Evolutionary conservation across 441 rosid genomes (phyloP).

Genomic region (Arabidopsis lyrata): DNA sequence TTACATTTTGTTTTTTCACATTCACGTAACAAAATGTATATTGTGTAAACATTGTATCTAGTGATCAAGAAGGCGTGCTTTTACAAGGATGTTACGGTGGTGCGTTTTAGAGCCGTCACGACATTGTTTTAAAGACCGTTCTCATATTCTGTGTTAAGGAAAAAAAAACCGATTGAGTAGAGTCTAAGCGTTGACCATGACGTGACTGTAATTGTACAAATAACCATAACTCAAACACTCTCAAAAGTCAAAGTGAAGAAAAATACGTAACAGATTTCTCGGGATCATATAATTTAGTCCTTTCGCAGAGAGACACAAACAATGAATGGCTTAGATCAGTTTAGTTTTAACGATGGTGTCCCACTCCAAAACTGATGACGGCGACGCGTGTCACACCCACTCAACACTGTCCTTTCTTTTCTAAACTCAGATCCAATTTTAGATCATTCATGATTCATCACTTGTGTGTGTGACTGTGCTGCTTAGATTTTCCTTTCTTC

Average conservation of each 20-base stretch:
- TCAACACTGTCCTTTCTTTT: slow-evolving; percentile 19
- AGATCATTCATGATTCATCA: slow-evolving; percentile 14
- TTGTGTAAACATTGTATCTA: slow-evolving; percentile 26
- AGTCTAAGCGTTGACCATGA: slow-evolving; percentile 38
- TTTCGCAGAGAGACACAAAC: not conserved
- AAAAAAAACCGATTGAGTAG: slow-evolving; percentile 11
- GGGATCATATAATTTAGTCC: slow-evolving; percentile 31
- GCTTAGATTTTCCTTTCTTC: slow-evolving; percentile 23
- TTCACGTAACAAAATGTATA: not conserved
- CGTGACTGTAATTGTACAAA: slow-evolving; percentile 28
- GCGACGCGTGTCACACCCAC: slow-evolving; percentile 44
- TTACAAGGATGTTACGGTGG: slow-evolving; percentile 36
- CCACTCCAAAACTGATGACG: slow-evolving; percentile 16
- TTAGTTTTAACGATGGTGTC: slow-evolving; percentile 21
- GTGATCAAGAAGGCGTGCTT: slow-evolving; percentile 36
- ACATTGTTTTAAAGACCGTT: slow-evolving; percentile 35
- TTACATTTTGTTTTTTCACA: not conserved
- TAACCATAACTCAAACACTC: slow-evolving; percentile 4
- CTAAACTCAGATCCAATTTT: slow-evolving; percentile 35
- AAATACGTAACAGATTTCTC: not conserved
- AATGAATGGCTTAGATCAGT: slow-evolving; percentile 31
- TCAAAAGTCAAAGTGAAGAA: slow-evolving; percentile 30
- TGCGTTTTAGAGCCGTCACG: slow-evolving; percentile 47
- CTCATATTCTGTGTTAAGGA: slow-evolving; percentile 19
- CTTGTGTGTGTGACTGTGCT: slow-evolving; percentile 8